Evolutionary conservation across 2,329 filamentous ascomycete species (phyloP).

Genomic region (Fusarium buharicum): DNA sequence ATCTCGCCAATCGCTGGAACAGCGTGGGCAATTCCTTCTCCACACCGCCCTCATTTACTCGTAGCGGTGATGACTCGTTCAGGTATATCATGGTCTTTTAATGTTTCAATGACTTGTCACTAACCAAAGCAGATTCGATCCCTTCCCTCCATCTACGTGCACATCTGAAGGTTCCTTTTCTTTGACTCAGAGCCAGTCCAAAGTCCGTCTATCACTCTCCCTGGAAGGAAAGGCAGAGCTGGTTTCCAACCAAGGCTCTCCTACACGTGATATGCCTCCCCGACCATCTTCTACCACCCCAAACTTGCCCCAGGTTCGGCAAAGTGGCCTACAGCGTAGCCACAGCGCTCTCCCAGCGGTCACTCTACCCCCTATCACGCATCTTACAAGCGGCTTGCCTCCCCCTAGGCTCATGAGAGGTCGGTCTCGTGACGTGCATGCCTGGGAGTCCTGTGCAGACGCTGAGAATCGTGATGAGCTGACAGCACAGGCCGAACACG

Average conservation of each 20-base stretch:
- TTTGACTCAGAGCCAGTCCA: conserved; percentile 52
- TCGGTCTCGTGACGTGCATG: conserved; percentile 85
- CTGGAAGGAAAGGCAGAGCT: conserved; percentile 92
- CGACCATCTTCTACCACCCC: conserved; percentile 60
- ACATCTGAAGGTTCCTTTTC: conserved; percentile 55
- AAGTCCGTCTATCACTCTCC: conserved; percentile 82
- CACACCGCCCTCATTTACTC: conserved; percentile 57
- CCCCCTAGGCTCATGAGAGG: conserved; percentile 68
- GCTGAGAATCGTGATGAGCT: conserved; percentile 81
- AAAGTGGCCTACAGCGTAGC: conserved; percentile 72
- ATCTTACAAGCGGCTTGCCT: conserved; percentile 63
- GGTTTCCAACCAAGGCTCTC: conserved; percentile 74
- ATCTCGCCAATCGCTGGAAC: conserved; percentile 68
- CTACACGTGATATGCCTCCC: conserved; percentile 64
- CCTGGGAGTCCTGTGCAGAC: conserved; percentile 92
- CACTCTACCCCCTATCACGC: conserved; percentile 67
- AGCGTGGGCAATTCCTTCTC: conserved; percentile 60
- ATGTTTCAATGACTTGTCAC: background rate
- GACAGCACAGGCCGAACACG: conserved; percentile 82
- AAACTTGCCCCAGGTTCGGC: conserved; percentile 59
- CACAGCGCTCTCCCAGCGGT: conserved; percentile 72
- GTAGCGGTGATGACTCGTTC: conserved; percentile 56
- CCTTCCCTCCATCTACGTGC: conserved; percentile 57
- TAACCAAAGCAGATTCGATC: conserved; percentile 52
- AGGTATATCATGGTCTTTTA: conserved; percentile 52